phyloP scores from a whole-genome alignment of 2,329 filamentous ascomycete genomes.

The Ceratocystis cacaofunesta region DNA sequence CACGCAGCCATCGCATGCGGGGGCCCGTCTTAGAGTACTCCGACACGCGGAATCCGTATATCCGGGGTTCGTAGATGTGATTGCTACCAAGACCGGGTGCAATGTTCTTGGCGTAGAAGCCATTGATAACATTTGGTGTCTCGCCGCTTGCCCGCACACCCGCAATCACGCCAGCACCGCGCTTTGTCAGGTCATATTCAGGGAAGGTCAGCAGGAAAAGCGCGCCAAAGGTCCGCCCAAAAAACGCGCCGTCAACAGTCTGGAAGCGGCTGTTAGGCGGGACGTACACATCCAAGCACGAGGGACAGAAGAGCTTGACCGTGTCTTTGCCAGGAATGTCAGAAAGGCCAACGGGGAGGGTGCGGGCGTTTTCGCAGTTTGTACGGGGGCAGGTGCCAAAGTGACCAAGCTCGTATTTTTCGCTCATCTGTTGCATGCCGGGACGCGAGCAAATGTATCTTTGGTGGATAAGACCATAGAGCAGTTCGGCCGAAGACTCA shows the following conservation, averaged over 20 bases:
- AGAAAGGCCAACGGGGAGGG: constrained; percentile 81
- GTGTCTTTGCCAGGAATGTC: constrained; percentile 95
- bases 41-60: constrained; percentile 91
- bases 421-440: constrained; percentile 97
- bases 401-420: constrained; percentile 95
- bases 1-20: constrained; percentile 90
- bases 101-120: constrained; percentile 73
- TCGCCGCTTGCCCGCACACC: constrained; percentile 22
- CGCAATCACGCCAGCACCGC: constrained; percentile 45
- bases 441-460: constrained; percentile 93
- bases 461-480: constrained; percentile 96
- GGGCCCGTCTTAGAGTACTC: constrained; percentile 81
- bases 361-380: constrained; percentile 77
- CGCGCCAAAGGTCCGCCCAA: constrained; percentile 90
- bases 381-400: constrained; percentile 94
- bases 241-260: constrained; percentile 94
- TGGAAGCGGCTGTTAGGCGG: constrained; percentile 96
- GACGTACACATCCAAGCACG: constrained; percentile 91
- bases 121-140: constrained; percentile 55
- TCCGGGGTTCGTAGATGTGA: constrained; percentile 84
- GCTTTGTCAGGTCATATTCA: constrained; percentile 74
- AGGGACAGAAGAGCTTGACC: constrained; percentile 95
- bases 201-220: constrained; percentile 98
- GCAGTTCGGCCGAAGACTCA: constrained; percentile 92
- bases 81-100: constrained; percentile 69